A percentile compares a stretch with the other conserved stretches of the same genome.
Evolutionary conservation across 345 rosid genomes (phyloP).

Genomic region (Arabis hirsuta): DNA sequence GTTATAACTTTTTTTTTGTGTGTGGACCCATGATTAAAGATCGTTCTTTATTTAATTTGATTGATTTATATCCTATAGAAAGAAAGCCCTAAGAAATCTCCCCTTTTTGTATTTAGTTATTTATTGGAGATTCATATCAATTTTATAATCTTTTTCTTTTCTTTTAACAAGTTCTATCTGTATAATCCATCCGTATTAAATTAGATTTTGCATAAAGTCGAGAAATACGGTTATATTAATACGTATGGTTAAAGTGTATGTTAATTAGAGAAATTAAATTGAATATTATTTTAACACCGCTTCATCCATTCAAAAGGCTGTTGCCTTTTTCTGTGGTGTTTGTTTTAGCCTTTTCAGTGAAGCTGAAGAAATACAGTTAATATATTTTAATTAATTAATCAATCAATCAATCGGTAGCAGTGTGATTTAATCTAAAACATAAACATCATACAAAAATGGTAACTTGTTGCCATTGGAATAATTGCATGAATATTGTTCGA

Average conservation of each 20-base stretch:
- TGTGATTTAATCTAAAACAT: neutral
- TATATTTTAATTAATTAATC: slow-evolving; percentile 3
- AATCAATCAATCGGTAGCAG: neutral
- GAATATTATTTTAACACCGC: slow-evolving; percentile 12
- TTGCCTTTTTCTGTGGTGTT: slow-evolving; percentile 35
- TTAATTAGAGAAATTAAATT: neutral
- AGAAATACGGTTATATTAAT: neutral
- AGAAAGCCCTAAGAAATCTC: slow-evolving; percentile 31
- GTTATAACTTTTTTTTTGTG: slow-evolving; percentile 24
- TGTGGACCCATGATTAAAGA: slow-evolving; percentile 36
- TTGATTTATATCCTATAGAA: slow-evolving; percentile 15
- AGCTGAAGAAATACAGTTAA: slow-evolving; percentile 30
- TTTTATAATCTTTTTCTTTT: neutral
- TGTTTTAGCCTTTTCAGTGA: slow-evolving; percentile 39
- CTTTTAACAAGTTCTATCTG: too few relatives aligned
- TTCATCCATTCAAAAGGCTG: slow-evolving; percentile 24
- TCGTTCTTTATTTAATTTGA: slow-evolving; percentile 14
- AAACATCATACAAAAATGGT: slow-evolving; percentile 1
- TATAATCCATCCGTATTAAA: neutral
- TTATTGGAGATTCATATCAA: slow-evolving; percentile 2
- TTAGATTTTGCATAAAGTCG: slow-evolving; percentile 1
- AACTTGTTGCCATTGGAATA: neutral
- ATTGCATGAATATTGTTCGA: neutral
- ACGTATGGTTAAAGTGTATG: slow-evolving; percentile 21
- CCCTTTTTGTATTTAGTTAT: slow-evolving; percentile 8